Evolutionary conservation across 208 protist genomes (phyloP).

Genomic region (Wallacemonas sp.): DNA sequence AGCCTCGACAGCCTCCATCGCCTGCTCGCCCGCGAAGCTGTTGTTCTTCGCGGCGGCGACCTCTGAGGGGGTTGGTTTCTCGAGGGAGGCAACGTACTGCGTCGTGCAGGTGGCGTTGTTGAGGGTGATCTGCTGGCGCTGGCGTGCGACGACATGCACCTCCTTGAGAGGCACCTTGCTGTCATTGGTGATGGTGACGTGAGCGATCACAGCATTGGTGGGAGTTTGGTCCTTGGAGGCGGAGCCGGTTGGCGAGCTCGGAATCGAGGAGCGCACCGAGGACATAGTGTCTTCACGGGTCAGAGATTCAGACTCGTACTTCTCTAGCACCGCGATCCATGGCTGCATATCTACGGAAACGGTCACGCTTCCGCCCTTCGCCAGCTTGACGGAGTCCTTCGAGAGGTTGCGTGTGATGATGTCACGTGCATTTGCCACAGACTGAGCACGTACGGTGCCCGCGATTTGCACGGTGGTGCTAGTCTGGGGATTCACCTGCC

Average conservation of each 20-base stretch:
- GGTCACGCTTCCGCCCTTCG: too few relatives aligned
- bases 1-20: neutral
- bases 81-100: neutral
- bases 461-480: neutral
- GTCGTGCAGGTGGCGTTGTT: neutral
- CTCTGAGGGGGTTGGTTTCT: neutral
- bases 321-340: constrained; percentile 9
- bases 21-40: constrained; percentile 1
- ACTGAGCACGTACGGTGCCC: neutral
- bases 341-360: constrained; percentile 6
- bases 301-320: constrained; percentile 4
- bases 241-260: neutral
- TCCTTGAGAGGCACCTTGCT: constrained; percentile 4
- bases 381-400: too few relatives aligned
- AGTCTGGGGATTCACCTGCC: constrained; percentile 5
- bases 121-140: constrained; percentile 3
- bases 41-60: constrained; percentile 8
- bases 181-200: constrained; percentile 11
- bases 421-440: neutral
- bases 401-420: neutral
- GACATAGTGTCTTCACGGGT: constrained; percentile 4
- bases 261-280: neutral
- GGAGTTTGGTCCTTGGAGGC: neutral
- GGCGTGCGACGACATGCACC: constrained; percentile 2
- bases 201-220: neutral